phyloP scores from a whole-genome alignment of 495 filamentous ascomycete genomes.

The Paragyromitra xinjiangensis region DNA sequence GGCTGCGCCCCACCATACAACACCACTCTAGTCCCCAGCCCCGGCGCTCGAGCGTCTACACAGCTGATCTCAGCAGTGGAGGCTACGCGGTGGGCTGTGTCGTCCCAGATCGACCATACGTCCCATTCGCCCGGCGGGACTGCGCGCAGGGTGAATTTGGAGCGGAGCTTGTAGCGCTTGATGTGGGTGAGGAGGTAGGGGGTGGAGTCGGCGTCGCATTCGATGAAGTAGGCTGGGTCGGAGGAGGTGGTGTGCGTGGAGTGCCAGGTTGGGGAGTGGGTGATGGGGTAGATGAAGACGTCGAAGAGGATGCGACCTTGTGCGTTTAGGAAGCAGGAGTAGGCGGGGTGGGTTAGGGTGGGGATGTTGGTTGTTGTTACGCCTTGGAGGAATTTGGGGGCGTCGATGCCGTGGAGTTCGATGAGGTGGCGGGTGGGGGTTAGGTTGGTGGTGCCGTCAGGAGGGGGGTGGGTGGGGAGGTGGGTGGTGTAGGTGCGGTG shows the following conservation, averaged over 20 bases:
- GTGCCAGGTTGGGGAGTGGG: constrained; percentile 36
- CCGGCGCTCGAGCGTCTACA: constrained; percentile 72
- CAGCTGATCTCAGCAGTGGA: constrained; percentile 60
- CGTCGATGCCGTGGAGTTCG: constrained; percentile 78
- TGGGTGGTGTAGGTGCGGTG: not conserved
- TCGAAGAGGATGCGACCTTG: constrained; percentile 82
- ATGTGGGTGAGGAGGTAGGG: constrained; percentile 72
- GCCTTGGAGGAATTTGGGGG: constrained; percentile 85
- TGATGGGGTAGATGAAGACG: constrained; percentile 81
- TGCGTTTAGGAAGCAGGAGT: constrained; percentile 84
- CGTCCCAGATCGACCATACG: constrained; percentile 75
- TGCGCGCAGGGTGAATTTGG: constrained; percentile 66
- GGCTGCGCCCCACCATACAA: constrained; percentile 55
- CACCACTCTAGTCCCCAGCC: constrained; percentile 68
- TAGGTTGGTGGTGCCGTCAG: constrained; percentile 66
- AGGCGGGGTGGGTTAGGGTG: constrained; percentile 64
- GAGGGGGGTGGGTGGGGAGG: constrained; percentile 56
- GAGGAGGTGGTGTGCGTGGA: constrained; percentile 30
- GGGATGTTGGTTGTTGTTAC: constrained; percentile 79
- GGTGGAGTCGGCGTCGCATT: constrained; percentile 76
- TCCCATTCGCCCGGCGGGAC: constrained; percentile 63
- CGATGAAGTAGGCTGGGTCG: constrained; percentile 76
- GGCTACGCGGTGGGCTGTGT: constrained; percentile 47
- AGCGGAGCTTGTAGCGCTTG: constrained; percentile 81
- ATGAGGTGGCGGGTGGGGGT: constrained; percentile 75